Evolutionary conservation across 371 early-diverging fungal species (phyloP), one percentile per base, ranked within the genome.

Genomic region (Vairimorpha apis): DNA sequence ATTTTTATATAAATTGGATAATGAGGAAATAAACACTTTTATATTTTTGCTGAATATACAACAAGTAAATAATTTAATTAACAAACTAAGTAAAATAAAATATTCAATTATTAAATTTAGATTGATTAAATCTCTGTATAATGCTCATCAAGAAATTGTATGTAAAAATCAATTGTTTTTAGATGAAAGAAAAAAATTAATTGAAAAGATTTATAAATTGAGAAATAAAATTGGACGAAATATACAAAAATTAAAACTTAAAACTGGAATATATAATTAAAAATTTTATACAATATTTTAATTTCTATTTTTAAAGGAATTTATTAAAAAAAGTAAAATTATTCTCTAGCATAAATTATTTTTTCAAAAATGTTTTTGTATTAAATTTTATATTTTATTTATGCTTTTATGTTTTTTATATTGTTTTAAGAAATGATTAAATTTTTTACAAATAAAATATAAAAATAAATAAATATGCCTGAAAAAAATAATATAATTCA

Each of bases 1-100:
- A 33, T 45, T 67, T 44, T 13, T 75, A 2, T 41, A 65, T 27
- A 37, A 45, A 2, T 32, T 72, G 5, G 65, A 72, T 38, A 66
- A 76, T 32, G 45, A 30, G 5, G 79, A 75, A 41, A 27, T 78
- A 7, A 41, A 59, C 12, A 64, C 45, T 32, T 76, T 37, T 18
- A 44, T 79, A 35, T 41, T 63, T 51, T 35, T 76, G 13, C 32
- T 79, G 30, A 70, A 41, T 53, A 16, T 47, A 21, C 18, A 1
- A 0, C 27, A 58, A n/a, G 55, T 78, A n/a, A 29, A 47, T 38
- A 25, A 30, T 0, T 10, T 74, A 14, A 29, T 78, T 4, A 35
- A 67, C 16, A 35, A 45, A 27, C 16, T 77, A 1, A 0, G 18
- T 13, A 25, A 64, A 27, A 59, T 58, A 27, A 32, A 43, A 38